phyloP scores from a whole-genome alignment of 331 rosid species.

The Malus hybrid region DNA sequence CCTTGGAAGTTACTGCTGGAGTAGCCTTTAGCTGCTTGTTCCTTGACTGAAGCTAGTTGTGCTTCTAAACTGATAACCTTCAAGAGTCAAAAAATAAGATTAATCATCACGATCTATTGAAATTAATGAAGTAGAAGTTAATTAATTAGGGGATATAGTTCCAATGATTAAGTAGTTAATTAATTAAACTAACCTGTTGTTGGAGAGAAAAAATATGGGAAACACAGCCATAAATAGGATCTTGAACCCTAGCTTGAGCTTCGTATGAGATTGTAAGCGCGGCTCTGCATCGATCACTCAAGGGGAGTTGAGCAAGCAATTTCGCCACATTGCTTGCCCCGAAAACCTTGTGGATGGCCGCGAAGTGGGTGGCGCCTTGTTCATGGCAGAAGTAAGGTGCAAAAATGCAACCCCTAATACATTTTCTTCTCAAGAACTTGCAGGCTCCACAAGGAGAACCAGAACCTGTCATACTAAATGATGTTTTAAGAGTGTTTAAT shows the following conservation, averaged over 20 bases:
- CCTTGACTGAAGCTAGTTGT: conserved; percentile 67
- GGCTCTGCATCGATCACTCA: conserved; percentile 59
- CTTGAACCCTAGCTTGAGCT: conserved; percentile 91
- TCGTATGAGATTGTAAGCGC: conserved; percentile 78
- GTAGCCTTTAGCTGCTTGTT: conserved; percentile 55
- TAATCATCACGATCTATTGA: not conserved
- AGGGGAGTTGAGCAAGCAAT: conserved; percentile 68
- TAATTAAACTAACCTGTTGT: conserved; percentile 52
- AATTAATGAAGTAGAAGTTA: not conserved
- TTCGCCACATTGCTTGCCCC: conserved; percentile 94
- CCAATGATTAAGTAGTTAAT: not conserved
- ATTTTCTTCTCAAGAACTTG: conserved; percentile 88
- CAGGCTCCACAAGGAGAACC: conserved; percentile 99
- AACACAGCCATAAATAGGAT: conserved; percentile 38
- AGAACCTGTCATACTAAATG: conserved; percentile 53
- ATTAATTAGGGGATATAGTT: not conserved
- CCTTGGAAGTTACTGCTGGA: conserved; percentile 25
- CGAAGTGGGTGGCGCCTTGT: conserved; percentile 83
- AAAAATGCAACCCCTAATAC: conserved; percentile 75
- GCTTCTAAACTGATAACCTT: conserved; percentile 80
- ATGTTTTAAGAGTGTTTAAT: not conserved
- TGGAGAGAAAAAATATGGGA: conserved; percentile 64
- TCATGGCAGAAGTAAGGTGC: conserved; percentile 90
- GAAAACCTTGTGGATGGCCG: conserved; percentile 86
- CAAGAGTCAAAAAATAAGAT: conserved; percentile 6